A percentile compares a stretch with the other conserved stretches of the same genome.
Evolutionary conservation across 208 protist species (phyloP).

Genomic region (Zelonia costaricensis): DNA sequence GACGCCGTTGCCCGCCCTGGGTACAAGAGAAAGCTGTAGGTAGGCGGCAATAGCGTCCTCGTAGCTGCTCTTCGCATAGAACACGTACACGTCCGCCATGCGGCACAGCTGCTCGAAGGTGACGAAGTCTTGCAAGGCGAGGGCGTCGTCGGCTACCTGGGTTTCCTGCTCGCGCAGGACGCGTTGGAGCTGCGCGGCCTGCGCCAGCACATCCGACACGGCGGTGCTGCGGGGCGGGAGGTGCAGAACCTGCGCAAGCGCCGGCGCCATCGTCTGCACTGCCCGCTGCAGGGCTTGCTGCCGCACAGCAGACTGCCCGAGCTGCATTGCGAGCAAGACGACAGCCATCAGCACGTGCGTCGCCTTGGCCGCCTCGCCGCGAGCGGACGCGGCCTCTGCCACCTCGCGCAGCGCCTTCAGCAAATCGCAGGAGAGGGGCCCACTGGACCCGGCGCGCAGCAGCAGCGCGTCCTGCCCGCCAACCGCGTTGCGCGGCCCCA

Average conservation of each 20-base stretch:
- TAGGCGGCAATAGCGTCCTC: conserved; percentile 48
- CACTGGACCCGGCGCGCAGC: conserved; percentile 19
- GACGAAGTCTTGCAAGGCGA: conserved; percentile 20
- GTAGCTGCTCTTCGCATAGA: conserved; percentile 32
- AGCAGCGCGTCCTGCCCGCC: conserved; percentile 38
- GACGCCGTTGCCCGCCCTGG: conserved; percentile 18
- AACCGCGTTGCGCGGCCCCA: conserved; percentile 52
- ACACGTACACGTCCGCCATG: conserved; percentile 64
- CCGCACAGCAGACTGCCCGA: conserved; percentile 19
- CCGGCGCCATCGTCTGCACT: conserved; percentile 58
- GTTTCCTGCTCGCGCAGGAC: conserved; percentile 13
- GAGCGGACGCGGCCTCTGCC: conserved; percentile 52
- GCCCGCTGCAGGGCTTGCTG: conserved; percentile 52
- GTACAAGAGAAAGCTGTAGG: conserved; percentile 63
- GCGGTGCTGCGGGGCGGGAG: conserved; percentile 37
- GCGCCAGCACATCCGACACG: conserved; percentile 40
- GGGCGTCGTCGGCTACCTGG: conserved; percentile 10
- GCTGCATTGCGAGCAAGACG: conserved; percentile 32
- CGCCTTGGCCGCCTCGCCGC: conserved; percentile 48
- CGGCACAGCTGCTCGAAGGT: conserved; percentile 40
- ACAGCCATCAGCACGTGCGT: conserved; percentile 58
- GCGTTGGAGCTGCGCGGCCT: conserved; percentile 42
- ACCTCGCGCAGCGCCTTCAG: conserved; percentile 56
- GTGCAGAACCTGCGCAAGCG: conserved; percentile 61
- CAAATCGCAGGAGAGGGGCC: conserved; percentile 39